Conservation (phyloP, 176 grass and related monocot species). For the Rhynchospora breviuscula region DNA sequence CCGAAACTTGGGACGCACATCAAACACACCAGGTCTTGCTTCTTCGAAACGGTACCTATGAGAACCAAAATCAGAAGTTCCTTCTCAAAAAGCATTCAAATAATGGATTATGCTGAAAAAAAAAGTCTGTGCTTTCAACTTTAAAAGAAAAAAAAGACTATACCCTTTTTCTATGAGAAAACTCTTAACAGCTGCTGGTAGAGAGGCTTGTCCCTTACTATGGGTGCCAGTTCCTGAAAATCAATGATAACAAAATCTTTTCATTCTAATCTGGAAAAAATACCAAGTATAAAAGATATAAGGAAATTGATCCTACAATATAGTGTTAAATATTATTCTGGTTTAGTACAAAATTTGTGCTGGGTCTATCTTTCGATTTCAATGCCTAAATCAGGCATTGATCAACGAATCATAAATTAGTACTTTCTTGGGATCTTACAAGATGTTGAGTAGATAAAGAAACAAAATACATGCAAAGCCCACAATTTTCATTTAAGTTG, state of each 20-base stretch:
- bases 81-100: background rate
- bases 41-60: conserved; percentile 74
- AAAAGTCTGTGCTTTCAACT: background rate
- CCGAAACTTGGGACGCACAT: conserved; percentile 68
- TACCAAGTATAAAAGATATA: background rate
- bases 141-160: background rate
- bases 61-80: background rate
- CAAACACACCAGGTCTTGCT: conserved; percentile 55
- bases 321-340: background rate
- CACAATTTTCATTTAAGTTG: background rate
- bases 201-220: conserved; percentile 79
- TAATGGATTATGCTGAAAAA: background rate
- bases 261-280: background rate
- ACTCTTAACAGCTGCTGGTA: conserved; percentile 53
- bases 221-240: conserved; percentile 80
- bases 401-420: background rate
- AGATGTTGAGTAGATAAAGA: background rate
- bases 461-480: conserved; percentile 14
- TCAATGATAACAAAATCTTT: conserved; percentile 20
- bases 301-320: background rate
- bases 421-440: background rate
- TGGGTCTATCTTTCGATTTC: background rate
- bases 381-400: background rate
- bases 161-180: conserved; percentile 81
- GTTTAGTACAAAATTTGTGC: background rate